Percentiles rank a stretch among this genome's conserved stretches.
These are phyloP conservation scores for Microsporum audouinii DNA, from an alignment of 2,329 filamentous ascomycete species.

Conservation along the genomic window DNA sequence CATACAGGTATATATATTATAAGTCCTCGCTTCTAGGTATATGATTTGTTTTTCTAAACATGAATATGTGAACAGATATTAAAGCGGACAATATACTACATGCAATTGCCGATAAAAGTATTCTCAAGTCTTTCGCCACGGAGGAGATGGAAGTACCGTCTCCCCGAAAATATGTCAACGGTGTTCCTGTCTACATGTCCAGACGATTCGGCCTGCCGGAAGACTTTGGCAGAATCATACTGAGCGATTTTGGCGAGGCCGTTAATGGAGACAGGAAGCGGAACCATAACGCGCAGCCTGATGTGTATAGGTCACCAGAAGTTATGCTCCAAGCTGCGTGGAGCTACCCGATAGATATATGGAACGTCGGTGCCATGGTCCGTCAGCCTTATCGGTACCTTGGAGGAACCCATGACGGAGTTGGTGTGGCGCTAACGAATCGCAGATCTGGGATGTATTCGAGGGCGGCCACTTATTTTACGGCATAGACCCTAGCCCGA, in stretches of 20 bases:
- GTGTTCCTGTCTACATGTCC: conserved; percentile 26
- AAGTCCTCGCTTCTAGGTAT: neutral
- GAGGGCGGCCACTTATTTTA: conserved; percentile 12
- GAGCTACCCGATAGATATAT: conserved; percentile 22
- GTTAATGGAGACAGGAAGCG: conserved; percentile 22
- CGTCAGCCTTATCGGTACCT: neutral
- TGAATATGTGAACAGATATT: neutral
- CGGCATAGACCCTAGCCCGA: conserved; percentile 16
- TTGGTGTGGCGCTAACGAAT: neutral
- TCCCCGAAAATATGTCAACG: conserved; percentile 6
- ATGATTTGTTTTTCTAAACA: neutral
- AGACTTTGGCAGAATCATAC: conserved; percentile 15
- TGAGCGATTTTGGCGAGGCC: conserved; percentile 29
- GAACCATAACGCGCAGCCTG: conserved; percentile 35
- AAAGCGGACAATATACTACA: conserved; percentile 8
- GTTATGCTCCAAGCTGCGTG: conserved; percentile 20
- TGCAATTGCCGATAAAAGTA: conserved; percentile 1
- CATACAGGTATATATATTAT: conserved; percentile 6
- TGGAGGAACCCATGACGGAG: neutral
- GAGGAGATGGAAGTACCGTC: conserved; percentile 6
- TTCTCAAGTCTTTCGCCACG: conserved; percentile 4
- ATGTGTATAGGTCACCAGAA: conserved; percentile 23
- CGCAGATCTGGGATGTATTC: conserved; percentile 12
- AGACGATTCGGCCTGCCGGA: conserved; percentile 25
- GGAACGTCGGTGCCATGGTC: conserved; percentile 23